Percentiles rank a stretch among this genome's conserved stretches.
Evolutionary conservation across 78 protist genomes (phyloP).

Genomic region (Mastigamoeba balamuthi): DNA sequence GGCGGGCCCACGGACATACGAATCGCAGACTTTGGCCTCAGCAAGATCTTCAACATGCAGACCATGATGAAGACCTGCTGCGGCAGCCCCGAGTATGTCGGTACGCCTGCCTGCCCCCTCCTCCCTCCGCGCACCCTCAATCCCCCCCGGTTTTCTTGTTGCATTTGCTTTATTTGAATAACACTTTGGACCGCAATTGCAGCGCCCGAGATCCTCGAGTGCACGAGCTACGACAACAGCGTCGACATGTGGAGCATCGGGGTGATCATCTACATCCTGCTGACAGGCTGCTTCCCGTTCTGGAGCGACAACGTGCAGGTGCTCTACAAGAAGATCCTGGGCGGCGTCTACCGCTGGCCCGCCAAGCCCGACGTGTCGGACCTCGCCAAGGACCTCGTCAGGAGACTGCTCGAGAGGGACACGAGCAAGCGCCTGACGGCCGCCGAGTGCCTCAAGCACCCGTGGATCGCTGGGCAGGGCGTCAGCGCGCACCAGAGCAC

Average conservation of each 20-base stretch:
- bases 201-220: constrained; percentile 40
- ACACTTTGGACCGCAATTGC: background rate
- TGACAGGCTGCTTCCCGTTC: background rate
- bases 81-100: background rate
- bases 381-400: background rate
- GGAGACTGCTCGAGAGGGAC: background rate
- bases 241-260: constrained; percentile 70
- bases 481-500: no score
- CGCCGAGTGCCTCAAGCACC: background rate
- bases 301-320: background rate
- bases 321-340: background rate
- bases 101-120: no score
- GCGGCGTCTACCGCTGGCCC: background rate
- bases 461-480: background rate
- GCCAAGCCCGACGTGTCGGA: background rate
- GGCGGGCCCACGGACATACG: background rate
- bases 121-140: no score
- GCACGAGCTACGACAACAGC: constrained; percentile 33
- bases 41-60: background rate
- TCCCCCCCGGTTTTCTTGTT: no score
- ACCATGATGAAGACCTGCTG: background rate
- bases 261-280: constrained; percentile 45
- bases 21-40: background rate
- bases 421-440: background rate
- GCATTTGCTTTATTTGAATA: background rate